Conservation (phyloP, 805 yeast species). For the Hanseniaspora occidentalis region DNA sequence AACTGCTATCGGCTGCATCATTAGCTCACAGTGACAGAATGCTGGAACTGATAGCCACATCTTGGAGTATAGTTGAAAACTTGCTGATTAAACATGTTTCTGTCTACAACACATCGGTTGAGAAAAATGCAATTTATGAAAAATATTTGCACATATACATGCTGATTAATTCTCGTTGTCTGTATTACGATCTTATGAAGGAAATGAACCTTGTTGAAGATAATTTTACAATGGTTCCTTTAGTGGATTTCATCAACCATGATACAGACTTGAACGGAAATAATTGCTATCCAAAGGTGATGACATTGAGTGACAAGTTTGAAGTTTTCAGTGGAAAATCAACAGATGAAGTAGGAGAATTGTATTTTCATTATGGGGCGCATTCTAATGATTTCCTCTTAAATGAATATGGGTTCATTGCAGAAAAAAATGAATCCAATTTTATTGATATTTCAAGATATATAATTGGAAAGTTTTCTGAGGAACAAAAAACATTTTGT, state of each 20-base stretch:
- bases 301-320: constrained; percentile 30
- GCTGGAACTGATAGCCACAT: constrained; percentile 29
- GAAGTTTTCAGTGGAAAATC: background rate
- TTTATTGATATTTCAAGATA: constrained; percentile 47
- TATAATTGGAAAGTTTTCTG: constrained; percentile 27
- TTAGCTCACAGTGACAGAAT: constrained; percentile 31
- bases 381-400: constrained; percentile 74
- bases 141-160: constrained; percentile 52
- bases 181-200: constrained; percentile 39
- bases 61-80: constrained; percentile 28
- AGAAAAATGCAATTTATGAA: background rate
- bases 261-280: constrained; percentile 26
- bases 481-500: constrained; percentile 28
- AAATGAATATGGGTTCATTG: constrained; percentile 77
- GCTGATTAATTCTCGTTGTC: constrained; percentile 82
- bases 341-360: constrained; percentile 39
- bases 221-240: constrained; percentile 85
- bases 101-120: too few relatives aligned
- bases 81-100: constrained; percentile 12
- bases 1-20: constrained; percentile 34
- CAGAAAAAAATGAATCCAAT: constrained; percentile 47
- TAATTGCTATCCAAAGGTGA: constrained; percentile 41
- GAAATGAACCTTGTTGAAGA: constrained; percentile 41
- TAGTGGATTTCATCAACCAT: constrained; percentile 81
- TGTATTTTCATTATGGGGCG: constrained; percentile 73